Conservation (phyloP, 345 rosid species). For the Erucastrum elatum region DNA sequence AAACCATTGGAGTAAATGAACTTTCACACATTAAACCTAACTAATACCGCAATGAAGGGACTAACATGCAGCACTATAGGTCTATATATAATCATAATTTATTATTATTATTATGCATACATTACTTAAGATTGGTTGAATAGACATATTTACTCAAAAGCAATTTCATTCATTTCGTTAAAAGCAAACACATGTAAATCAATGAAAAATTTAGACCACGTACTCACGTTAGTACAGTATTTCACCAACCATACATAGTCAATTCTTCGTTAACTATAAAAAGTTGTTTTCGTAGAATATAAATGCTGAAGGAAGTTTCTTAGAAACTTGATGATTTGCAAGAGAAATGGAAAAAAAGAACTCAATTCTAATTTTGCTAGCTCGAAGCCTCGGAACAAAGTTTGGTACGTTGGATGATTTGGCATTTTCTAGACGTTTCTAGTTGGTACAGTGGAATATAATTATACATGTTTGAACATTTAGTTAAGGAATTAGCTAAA, state of each 20-base stretch:
- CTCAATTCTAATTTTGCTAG: conserved; percentile 23
- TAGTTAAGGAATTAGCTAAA: no score
- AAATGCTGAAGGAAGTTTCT: conserved; percentile 26
- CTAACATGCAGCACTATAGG: no score
- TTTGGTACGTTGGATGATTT: not conserved
- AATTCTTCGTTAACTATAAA: conserved; percentile 15
- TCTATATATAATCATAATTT: no score
- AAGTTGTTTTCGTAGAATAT: conserved; percentile 10
- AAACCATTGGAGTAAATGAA: no score
- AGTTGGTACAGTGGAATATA: not conserved
- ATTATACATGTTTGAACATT: not conserved
- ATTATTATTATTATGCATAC: not conserved
- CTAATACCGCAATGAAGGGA: no score
- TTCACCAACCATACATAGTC: conserved; percentile 15
- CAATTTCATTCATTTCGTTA: not conserved
- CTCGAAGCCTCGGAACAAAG: not conserved
- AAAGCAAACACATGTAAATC: conserved; percentile 15
- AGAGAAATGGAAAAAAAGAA: not conserved
- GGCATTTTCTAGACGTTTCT: conserved; percentile 5
- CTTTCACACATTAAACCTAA: not conserved
- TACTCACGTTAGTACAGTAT: conserved; percentile 7
- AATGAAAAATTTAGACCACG: conserved; percentile 9
- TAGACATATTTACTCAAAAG: not conserved
- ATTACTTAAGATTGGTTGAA: not conserved
- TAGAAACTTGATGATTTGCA: not conserved